A percentile compares a stretch with the other conserved stretches of the same genome.
Conservation (phyloP, 129 eudicot species). For the Scalesia atractyloides region DNA sequence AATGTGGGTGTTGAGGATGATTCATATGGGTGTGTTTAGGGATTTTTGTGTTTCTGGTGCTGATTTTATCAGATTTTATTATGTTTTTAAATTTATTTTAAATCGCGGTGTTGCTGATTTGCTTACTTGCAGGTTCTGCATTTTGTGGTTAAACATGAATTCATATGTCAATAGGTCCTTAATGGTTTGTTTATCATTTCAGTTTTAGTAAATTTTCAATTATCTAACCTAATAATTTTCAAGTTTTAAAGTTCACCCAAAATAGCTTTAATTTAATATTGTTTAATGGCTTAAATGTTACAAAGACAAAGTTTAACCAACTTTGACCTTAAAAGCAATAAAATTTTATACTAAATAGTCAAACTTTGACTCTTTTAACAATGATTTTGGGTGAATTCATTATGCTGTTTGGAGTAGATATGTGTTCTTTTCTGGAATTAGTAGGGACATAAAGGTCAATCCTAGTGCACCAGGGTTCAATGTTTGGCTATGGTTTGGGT, state of each 20-base stretch:
- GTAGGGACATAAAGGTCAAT: not conserved
- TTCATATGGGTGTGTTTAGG: conserved; percentile 16
- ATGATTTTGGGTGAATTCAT: not conserved
- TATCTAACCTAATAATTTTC: conserved; percentile 12
- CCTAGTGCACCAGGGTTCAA: conserved; percentile 19
- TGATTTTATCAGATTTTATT: not conserved
- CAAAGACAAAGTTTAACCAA: conserved; percentile 4
- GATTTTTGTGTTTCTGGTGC: conserved; percentile 12
- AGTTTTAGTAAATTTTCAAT: conserved; percentile 1
- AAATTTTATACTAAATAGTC: conserved; percentile 22
- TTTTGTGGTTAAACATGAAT: conserved; percentile 10
- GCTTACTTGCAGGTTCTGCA: not conserved
- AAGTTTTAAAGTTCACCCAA: not conserved
- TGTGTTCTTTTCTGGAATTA: not conserved
- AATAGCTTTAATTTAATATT: not conserved
- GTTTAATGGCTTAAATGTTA: conserved; percentile 3
- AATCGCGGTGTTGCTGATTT: conserved; percentile 22
- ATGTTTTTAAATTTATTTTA: not conserved
- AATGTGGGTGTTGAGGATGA: conserved; percentile 22
- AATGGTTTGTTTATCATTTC: conserved; percentile 9
- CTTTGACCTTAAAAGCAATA: conserved; percentile 18
- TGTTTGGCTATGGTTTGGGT: conserved; percentile 17
- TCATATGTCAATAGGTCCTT: not conserved
- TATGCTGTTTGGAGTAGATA: conserved; percentile 19
- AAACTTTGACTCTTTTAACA: conserved; percentile 22